Conservation (phyloP, 495 filamentous ascomycete genomes). For the Margaritispora aquatica region DNA sequence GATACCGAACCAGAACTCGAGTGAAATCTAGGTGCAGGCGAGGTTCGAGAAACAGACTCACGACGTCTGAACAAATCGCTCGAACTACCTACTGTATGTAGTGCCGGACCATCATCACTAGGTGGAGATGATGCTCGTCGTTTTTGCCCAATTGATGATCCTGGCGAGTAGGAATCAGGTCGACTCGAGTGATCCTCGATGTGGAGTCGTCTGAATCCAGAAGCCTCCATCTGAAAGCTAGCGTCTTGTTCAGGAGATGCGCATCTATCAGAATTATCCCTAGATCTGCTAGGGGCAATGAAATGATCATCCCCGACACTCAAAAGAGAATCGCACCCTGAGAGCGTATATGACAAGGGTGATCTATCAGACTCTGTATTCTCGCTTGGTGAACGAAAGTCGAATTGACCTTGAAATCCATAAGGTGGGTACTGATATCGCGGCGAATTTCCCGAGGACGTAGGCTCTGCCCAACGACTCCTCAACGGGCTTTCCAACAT, state of each 20-base stretch:
- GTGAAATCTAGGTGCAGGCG: constrained; percentile 52
- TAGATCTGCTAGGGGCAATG: constrained; percentile 23
- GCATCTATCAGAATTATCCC: constrained; percentile 52
- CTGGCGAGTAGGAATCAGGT: constrained; percentile 37
- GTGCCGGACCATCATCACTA: constrained; percentile 55
- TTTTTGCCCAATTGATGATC: constrained; percentile 55
- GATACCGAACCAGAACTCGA: constrained; percentile 63
- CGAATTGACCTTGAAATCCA: constrained; percentile 29
- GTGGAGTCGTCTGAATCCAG: constrained; percentile 49
- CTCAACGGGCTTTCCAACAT: constrained; percentile 35
- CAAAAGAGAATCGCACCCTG: constrained; percentile 21
- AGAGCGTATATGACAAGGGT: constrained; percentile 31
- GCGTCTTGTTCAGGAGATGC: constrained; percentile 45
- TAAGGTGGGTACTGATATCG: constrained; percentile 26
- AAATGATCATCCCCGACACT: constrained; percentile 22
- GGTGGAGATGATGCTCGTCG: constrained; percentile 77
- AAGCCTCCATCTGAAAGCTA: constrained; percentile 65
- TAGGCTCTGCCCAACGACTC: constrained; percentile 36
- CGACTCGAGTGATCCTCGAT: constrained; percentile 48
- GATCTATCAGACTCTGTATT: constrained; percentile 42
- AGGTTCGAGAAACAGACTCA: constrained; percentile 52
- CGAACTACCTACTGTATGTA: constrained; percentile 49
- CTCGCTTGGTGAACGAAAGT: constrained; percentile 46
- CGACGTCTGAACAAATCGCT: constrained; percentile 64
- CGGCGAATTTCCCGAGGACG: constrained; percentile 46